Base-by-base conservation (phyloP, 2,329 filamentous ascomycete species). In the Aureobasidium lini region DNA sequence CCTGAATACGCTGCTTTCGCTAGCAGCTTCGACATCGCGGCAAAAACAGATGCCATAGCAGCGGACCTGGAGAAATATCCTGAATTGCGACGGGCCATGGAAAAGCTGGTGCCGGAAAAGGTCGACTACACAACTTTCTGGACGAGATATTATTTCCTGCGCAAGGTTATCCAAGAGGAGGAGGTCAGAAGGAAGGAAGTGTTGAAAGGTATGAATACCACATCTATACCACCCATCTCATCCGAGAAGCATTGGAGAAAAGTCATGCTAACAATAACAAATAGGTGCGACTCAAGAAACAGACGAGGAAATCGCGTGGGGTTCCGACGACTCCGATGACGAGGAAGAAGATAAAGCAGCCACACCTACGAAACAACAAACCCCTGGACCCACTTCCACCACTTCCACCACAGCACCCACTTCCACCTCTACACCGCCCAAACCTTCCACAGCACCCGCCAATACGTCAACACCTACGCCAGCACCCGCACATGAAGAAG, bases 111-210 rank as follows among this genome's bases (percentile, higher is more conserved):
- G n/a, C 94, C 94, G 1, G 91, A 92, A 73, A 83, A 84, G 66
- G 89, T 96, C n/a, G 82, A 92, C 36, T 99, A 99, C 69, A 81
- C 79, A 56, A 83, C 88, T 56, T 99, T 99, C 72, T 99, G 94
- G 93, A 88, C 83, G 70, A 82, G 94, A 59, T 99, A 99, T 75
- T 97, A 97, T 72, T 99, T 96, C 77, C 76, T 97, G 63, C 82
- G 93, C 68, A 88, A 95, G 69, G 90, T 94, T 15, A 88, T 99
- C 63, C 93, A 97, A 77, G 92, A 89, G 29, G 92, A 96, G 60
- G 94, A 99, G 76, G 86, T 88, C 68, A 85, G 90, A 72, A 82
- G 94, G 72, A 86, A 88, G 66, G 94, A 99, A 72, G 81, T 99
- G 60, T 78, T 99, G 23, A 95, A 95, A 75, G 93, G 93, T 95